Percentiles rank a stretch among this genome's conserved stretches.
phyloP scores from a whole-genome alignment of 2,329 filamentous ascomycete genomes.

The Colletotrichum liriopes region DNA sequence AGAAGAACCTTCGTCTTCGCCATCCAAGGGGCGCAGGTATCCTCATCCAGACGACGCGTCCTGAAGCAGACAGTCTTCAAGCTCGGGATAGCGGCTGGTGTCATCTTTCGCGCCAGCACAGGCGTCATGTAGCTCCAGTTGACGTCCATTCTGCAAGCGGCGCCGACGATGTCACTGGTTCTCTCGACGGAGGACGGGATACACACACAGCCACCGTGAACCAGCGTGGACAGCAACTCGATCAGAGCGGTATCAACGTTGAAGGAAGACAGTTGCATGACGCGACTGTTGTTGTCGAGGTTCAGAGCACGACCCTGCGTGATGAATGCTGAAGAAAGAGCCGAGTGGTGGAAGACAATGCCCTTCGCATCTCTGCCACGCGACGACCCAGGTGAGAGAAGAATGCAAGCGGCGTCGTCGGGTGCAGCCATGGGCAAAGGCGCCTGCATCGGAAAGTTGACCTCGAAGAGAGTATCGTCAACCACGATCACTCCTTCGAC shows the following conservation, averaged over 20 bases:
- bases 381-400: slow-evolving; percentile 71
- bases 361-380: slow-evolving; percentile 70
- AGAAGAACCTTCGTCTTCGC: slow-evolving; percentile 63
- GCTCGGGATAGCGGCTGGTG: slow-evolving; percentile 54
- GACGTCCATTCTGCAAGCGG: slow-evolving; percentile 65
- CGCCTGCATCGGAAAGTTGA: slow-evolving; percentile 43
- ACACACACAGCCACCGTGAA: slow-evolving; percentile 72
- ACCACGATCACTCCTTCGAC: slow-evolving; percentile 60
- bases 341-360: slow-evolving; percentile 73
- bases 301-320: slow-evolving; percentile 66
- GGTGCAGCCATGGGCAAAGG: slow-evolving; percentile 55
- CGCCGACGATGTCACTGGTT: slow-evolving; percentile 64
- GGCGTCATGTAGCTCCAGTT: slow-evolving; percentile 72
- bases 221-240: slow-evolving; percentile 67
- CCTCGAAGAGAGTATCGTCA: slow-evolving; percentile 58
- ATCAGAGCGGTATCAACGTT: slow-evolving; percentile 68
- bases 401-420: slow-evolving; percentile 70
- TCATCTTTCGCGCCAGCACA: slow-evolving; percentile 66
- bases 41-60: slow-evolving; percentile 65
- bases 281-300: slow-evolving; percentile 67
- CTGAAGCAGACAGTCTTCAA: slow-evolving; percentile 63
- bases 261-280: slow-evolving; percentile 69
- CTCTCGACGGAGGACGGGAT: slow-evolving; percentile 67
- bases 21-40: slow-evolving; percentile 64
- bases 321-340: slow-evolving; percentile 69